Base-by-base conservation (phyloP, 2,329 filamentous ascomycete species). In the Xylaria multiplex region DNA sequence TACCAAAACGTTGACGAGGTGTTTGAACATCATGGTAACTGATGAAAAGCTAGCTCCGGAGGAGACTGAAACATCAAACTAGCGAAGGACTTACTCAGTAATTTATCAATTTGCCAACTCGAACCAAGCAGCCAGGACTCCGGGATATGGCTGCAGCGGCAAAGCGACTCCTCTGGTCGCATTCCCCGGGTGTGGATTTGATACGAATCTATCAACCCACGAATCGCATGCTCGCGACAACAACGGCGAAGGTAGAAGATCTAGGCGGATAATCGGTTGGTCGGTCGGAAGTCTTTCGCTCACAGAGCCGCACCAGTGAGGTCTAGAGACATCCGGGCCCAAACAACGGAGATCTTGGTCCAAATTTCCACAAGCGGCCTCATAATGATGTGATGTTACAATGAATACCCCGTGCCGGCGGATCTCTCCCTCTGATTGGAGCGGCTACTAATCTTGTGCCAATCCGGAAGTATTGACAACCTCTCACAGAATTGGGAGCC, bases 271-370 rank as follows among this genome's bases (percentile, higher is more conserved):
- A 2, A 42, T 50, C 19, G n/a, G 24, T 16, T 32, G 11, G 24
- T 59, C 19, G 7, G 46, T 24, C 3, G 16, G 13, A 57, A 14
- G 54, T 57, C 27, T n/a, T 35, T 27, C 27, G 5, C 27, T 27
- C 27, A 27, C 27, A 27, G 32, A 59, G 32, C 56, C 56, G 56
- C 56, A 42, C 56, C 56, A 59, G 45, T 59, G 8, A 46, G 22
- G 27, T 16, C 16, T 35, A 45, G 42, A 14, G 42, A n/a, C 42
- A 7, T 45, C 42, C 42, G 27, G 16, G n/a, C 37, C n/a, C 5
- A 53, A 37, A 53, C 40, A 13, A 11, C 32, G 6, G 30, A 5
- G 27, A 27, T 27, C 27, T 27, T 27, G 27, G 27, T 27, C 27
- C 27, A 27, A 27, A 27, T 27, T 27, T 27, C 27, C 27, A 27